phyloP scores from a whole-genome alignment of 805 yeast genomes.

The Hermanozyma aechmeae region DNA sequence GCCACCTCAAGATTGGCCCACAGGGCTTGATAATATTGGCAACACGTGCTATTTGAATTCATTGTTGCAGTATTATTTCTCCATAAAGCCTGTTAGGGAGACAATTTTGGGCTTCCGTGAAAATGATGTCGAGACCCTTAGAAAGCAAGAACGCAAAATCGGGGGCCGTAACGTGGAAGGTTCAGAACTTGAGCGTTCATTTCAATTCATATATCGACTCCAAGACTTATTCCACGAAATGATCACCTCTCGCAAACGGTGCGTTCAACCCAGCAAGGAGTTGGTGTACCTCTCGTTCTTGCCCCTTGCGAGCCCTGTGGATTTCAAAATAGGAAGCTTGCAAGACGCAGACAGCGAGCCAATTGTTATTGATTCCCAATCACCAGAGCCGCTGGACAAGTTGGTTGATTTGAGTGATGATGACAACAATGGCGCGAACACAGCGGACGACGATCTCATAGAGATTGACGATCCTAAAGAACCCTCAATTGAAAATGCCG shows the following conservation, averaged over 20 bases:
- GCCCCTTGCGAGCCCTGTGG: slow-evolving; percentile 59
- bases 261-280: slow-evolving; percentile 75
- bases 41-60: slow-evolving; percentile 88
- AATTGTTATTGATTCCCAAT: slow-evolving; percentile 1
- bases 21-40: slow-evolving; percentile 90
- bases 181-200: slow-evolving; percentile 72
- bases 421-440: slow-evolving; percentile 3
- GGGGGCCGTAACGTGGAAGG: slow-evolving; percentile 81
- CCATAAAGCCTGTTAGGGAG: slow-evolving; percentile 71
- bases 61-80: slow-evolving; percentile 80
- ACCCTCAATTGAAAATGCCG: slow-evolving; percentile 1
- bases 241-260: slow-evolving; percentile 51
- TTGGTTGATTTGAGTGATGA: not conserved
- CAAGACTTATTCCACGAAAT: slow-evolving; percentile 60
- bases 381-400: slow-evolving; percentile 1
- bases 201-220: slow-evolving; percentile 69
- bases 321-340: slow-evolving; percentile 27
- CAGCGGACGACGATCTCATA: slow-evolving; percentile 3
- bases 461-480: not conserved
- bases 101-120: slow-evolving; percentile 49
- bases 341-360: not conserved
- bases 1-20: slow-evolving; percentile 71
- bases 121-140: slow-evolving; percentile 6
- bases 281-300: slow-evolving; percentile 80
- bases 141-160: slow-evolving; percentile 43